Base-by-base conservation (phyloP, 78 protist genomes). In the Polysphondylium violaceum region DNA sequence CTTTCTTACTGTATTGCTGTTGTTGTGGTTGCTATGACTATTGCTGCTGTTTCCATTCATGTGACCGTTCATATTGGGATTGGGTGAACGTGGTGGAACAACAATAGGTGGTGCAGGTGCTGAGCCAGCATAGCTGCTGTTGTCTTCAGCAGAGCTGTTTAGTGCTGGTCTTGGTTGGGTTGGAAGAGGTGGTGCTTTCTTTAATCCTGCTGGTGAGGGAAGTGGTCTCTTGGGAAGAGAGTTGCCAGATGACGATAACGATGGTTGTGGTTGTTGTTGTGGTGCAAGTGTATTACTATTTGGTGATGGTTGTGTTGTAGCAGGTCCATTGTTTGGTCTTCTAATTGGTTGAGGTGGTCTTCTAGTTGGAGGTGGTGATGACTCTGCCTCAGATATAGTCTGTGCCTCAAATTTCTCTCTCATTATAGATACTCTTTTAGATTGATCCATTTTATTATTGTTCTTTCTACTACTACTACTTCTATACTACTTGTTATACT, bases 371-470 rank as follows among this genome's bases (percentile, higher is more conserved):
- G 77, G 91, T 0, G 91, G 91, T 21, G 91, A 59, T 59, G 79
- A 69, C 5, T 69, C 74, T n/a, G 51, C 91, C 3, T 69, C 91
- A n/a, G 17, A 43, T 17, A 33, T 40, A 23, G 79, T 40, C 12
- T 83, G 77, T 55, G 91, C 91, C n/a, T 83, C 91, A 69, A 83
- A 83, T 36, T 83, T 83, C 33, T 83, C 91, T 25, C 91, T 83
- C 73, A 83, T 83, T 69, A 83, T 83, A 19, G 91, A 83, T 21
- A 83, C 91, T 83, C 91, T 83, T 83, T 67, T 47, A 25, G 44
- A 55, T 69, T 44, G 60, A 21, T 83, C 91, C 91, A 83, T 83
- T 58, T 44, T 71, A n/a, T n/a, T n/a, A n/a, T n/a, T n/a, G n/a
- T n/a, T n/a, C n/a, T n/a, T n/a, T n/a, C n/a, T n/a, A n/a, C n/a